A percentile compares a stretch with the other conserved stretches of the same genome.
Conservation (phyloP, 1,284 basidiomycete species). For the Ustilago curta region DNA sequence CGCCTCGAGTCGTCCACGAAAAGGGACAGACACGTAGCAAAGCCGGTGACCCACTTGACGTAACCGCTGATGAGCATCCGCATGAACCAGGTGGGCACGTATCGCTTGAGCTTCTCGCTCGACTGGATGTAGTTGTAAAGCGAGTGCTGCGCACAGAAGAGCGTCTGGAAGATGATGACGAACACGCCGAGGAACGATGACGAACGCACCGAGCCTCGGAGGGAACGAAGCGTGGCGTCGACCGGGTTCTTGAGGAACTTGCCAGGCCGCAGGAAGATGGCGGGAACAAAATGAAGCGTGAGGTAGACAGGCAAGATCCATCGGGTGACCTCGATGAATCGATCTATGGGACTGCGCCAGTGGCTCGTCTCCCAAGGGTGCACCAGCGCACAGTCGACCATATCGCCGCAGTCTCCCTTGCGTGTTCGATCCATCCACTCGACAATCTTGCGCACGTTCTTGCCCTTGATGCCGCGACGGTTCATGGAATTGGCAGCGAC, state of each 20-base stretch:
- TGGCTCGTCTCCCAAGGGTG: conserved; percentile 86
- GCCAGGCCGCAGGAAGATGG: conserved; percentile 66
- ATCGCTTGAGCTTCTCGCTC: conserved; percentile 23
- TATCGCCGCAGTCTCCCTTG: conserved; percentile 37
- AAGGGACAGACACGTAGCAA: conserved; percentile 81
- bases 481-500: conserved; percentile 51
- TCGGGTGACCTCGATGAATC: conserved; percentile 83
- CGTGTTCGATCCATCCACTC: conserved; percentile 55
- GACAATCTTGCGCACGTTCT: conserved; percentile 55
- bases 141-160: conserved; percentile 81
- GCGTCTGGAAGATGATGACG: conserved; percentile 86
- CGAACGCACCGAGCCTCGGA: conserved; percentile 82
- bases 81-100: conserved; percentile 72
- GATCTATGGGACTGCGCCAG: conserved; percentile 76
- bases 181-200: conserved; percentile 89
- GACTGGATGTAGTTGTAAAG: conserved; percentile 71
- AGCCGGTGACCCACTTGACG: conserved; percentile 78
- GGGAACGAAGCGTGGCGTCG: conserved; percentile 71
- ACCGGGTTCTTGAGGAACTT: conserved; percentile 61
- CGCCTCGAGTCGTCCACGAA: conserved; percentile 87
- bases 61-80: conserved; percentile 77
- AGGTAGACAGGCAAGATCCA: conserved; percentile 84
- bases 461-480: conserved; percentile 59
- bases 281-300: conserved; percentile 88
- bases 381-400: conserved; percentile 71